A percentile compares a stretch with the other conserved stretches of the same genome.
Conservation (phyloP, 2,329 filamentous ascomycete species). For the Aspergillus sp. region DNA sequence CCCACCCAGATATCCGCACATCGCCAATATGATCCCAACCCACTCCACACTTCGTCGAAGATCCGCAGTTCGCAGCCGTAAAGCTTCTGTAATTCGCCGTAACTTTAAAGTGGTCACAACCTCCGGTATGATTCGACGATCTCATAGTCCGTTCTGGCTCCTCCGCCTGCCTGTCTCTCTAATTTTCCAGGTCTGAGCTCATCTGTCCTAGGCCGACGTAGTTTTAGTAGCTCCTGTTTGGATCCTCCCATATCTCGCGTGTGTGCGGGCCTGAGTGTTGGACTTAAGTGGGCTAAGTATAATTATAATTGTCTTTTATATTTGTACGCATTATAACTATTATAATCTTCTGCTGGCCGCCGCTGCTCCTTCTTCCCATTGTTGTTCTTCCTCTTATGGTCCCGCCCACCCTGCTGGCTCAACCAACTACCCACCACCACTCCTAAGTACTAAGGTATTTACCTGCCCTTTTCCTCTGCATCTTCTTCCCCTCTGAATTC, state of each 20-base stretch:
- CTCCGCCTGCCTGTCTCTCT: constrained; percentile 18
- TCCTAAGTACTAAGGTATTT: constrained; percentile 16
- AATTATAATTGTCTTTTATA: constrained; percentile 15
- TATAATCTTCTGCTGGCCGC: constrained; percentile 11
- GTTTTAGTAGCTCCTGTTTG: constrained; percentile 20
- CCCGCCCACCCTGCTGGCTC: constrained; percentile 9
- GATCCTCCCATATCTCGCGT: constrained; percentile 23
- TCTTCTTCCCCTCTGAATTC: constrained; percentile 9
- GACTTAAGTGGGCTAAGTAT: constrained; percentile 13
- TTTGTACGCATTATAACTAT: constrained; percentile 11
- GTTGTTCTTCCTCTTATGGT: constrained; percentile 21
- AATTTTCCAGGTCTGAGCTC: constrained; percentile 25
- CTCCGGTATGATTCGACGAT: constrained; percentile 25
- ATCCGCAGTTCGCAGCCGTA: constrained; percentile 35
- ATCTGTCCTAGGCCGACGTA: constrained; percentile 21
- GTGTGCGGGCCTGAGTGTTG: constrained; percentile 27
- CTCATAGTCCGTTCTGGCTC: constrained; percentile 20
- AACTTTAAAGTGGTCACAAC: constrained; percentile 28
- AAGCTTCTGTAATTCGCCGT: constrained; percentile 35
- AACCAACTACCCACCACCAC: constrained; percentile 16
- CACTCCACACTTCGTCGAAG: constrained; percentile 31
- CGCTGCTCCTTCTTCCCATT: constrained; percentile 17
- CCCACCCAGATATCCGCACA: constrained; percentile 28
- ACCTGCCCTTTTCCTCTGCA: constrained; percentile 16
- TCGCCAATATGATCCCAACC: constrained; percentile 29